phyloP scores from a whole-genome alignment of 2,329 filamentous ascomycete species.

The Colletotrichum sp. region DNA sequence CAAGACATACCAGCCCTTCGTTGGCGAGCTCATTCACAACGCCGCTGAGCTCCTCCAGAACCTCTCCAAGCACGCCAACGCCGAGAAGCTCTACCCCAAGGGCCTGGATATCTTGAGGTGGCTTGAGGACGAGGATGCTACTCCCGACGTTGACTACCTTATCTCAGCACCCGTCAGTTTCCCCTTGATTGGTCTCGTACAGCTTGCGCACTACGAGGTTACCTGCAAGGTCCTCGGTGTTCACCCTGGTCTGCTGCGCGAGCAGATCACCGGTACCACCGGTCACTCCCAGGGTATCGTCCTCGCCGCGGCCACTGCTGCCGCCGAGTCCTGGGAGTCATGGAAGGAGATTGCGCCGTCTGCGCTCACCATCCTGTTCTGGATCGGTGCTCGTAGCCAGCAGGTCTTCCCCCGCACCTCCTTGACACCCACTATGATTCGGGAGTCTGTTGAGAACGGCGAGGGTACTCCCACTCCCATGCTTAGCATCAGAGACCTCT shows the following conservation, averaged over 20 bases:
- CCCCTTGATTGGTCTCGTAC: slow-evolving; percentile 93
- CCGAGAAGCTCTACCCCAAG: slow-evolving; percentile 96
- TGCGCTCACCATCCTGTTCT: slow-evolving; percentile 93
- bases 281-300: slow-evolving; percentile 98
- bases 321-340: slow-evolving; percentile 90
- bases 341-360: slow-evolving; percentile 81
- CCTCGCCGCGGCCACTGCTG: slow-evolving; percentile 88
- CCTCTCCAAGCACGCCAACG: slow-evolving; percentile 81
- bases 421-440: slow-evolving; percentile 85
- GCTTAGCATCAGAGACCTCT: slow-evolving; percentile 95
- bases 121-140: slow-evolving; percentile 87
- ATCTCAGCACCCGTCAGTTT: slow-evolving; percentile 95
- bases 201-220: slow-evolving; percentile 94
- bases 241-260: slow-evolving; percentile 85
- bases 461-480: slow-evolving; percentile 97
- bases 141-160: slow-evolving; percentile 92
- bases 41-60: slow-evolving; percentile 88
- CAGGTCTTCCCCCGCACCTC: slow-evolving; percentile 97
- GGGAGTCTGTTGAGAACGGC: slow-evolving; percentile 91
- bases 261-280: slow-evolving; percentile 85
- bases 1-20: slow-evolving; percentile 87
- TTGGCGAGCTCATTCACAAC: slow-evolving; percentile 81
- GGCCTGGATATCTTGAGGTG: slow-evolving; percentile 95
- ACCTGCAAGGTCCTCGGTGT: slow-evolving; percentile 91
- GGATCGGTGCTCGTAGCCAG: slow-evolving; percentile 96